Evolutionary conservation across 2,329 filamentous ascomycete species (phyloP).

Genomic region (Monilinia laxa): DNA sequence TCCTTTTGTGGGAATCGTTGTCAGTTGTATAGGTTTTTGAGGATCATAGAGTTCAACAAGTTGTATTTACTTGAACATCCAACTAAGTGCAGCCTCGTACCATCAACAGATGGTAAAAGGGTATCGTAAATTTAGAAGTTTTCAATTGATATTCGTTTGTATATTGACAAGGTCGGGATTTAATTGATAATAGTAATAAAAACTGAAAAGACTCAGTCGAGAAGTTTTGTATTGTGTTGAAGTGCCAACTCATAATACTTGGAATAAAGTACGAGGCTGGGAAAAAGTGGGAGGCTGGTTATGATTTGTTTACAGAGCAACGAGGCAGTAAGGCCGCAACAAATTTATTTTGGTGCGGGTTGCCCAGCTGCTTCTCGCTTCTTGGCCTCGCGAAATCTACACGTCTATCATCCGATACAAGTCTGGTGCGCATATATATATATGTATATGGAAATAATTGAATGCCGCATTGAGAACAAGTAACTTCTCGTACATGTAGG

Average conservation of each 20-base stretch:
- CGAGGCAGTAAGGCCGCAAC: slow-evolving; percentile 4
- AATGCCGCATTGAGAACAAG: not conserved
- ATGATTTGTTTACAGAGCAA: slow-evolving; percentile 21
- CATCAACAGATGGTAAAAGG: slow-evolving; percentile 13
- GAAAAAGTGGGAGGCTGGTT: slow-evolving; percentile 23
- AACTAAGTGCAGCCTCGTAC: slow-evolving; percentile 16
- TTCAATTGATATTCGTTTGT: not conserved
- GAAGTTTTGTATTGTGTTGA: not conserved
- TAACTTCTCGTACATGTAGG: not conserved
- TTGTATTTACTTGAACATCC: slow-evolving; percentile 20
- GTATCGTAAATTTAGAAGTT: not conserved
- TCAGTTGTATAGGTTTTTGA: not conserved
- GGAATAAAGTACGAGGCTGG: slow-evolving; percentile 22
- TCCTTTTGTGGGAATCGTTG: not conserved
- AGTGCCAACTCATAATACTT: slow-evolving; percentile 19
- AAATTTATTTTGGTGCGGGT: not conserved
- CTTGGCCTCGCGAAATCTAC: not conserved
- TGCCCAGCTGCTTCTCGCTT: not conserved
- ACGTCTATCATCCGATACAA: not conserved
- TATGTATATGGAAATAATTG: not conserved
- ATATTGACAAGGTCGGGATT: not conserved
- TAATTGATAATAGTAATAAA: not conserved
- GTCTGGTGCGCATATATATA: not conserved
- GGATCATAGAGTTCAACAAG: not conserved
- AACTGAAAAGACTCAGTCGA: not conserved